phyloP scores from a whole-genome alignment of 202 grass and related monocot genomes.

The Panicum hallii region DNA sequence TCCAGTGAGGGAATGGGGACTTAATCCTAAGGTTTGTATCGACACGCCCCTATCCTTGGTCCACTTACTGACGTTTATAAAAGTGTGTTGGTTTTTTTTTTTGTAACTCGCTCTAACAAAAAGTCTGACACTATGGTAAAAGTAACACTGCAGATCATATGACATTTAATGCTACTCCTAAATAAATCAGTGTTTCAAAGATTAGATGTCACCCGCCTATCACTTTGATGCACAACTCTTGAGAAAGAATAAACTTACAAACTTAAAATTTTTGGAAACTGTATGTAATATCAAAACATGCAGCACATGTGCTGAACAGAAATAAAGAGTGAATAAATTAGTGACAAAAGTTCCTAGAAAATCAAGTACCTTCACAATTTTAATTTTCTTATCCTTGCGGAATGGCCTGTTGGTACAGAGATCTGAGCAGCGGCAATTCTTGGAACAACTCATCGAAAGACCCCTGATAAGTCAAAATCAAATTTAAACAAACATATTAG shows the following conservation, averaged over 20 bases:
- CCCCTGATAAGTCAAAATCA: constrained; percentile 54
- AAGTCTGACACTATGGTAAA: constrained; percentile 1
- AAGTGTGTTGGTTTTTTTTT: background rate
- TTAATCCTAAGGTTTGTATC: background rate
- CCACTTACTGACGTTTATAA: background rate
- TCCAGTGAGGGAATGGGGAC: background rate
- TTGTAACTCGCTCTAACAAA: background rate
- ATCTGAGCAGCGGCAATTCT: constrained; percentile 89
- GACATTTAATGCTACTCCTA: background rate
- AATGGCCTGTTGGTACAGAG: constrained; percentile 90
- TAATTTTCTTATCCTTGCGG: constrained; percentile 97
- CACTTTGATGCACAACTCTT: constrained; percentile 20
- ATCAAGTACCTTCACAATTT: constrained; percentile 80
- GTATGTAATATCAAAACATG: constrained; percentile 1
- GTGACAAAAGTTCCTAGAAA: background rate
- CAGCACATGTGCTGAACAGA: background rate
- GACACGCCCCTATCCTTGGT: background rate
- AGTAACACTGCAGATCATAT: constrained; percentile 9
- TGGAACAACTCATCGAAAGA: constrained; percentile 90
- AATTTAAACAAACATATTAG: constrained; percentile 8
- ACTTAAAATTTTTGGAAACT: constrained; percentile 15
- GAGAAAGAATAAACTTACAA: background rate
- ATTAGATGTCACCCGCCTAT: background rate
- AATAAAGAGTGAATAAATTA: constrained; percentile 17
- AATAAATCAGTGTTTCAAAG: background rate